phyloP scores from a whole-genome alignment of 768 basidiomycete genomes.

The Naganishia onofrii region DNA sequence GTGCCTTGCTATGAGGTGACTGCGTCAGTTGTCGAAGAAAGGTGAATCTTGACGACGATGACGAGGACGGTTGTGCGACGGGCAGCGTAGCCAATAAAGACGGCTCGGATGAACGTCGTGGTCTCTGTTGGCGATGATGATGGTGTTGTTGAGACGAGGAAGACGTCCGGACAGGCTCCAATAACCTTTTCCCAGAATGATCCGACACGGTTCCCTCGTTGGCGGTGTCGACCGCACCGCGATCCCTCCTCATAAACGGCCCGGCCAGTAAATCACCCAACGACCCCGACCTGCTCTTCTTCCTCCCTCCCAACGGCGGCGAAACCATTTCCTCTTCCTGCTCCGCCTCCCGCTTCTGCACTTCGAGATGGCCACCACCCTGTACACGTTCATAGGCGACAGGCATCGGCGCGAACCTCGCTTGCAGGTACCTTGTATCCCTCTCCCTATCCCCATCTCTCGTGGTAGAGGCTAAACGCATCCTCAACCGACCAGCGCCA shows the following conservation, averaged over 20 bases:
- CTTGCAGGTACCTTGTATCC: not conserved
- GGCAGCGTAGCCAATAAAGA: too few relatives aligned
- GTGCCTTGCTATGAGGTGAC: not conserved
- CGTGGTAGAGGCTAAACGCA: not conserved
- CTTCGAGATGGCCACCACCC: not conserved
- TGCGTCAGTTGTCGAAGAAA: constrained; percentile 1
- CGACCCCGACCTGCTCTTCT: not conserved
- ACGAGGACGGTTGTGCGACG: not conserved
- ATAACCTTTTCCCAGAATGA: too few relatives aligned
- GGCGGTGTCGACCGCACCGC: not conserved
- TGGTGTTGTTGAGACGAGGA: not conserved
- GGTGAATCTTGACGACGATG: not conserved
- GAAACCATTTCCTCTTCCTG: too few relatives aligned
- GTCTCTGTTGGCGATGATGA: too few relatives aligned
- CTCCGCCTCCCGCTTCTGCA: too few relatives aligned
- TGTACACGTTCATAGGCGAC: not conserved
- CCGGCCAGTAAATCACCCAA: not conserved
- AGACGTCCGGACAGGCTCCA: not conserved
- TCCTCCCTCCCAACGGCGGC: not conserved
- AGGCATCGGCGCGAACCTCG: constrained; percentile 18
- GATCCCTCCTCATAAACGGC: constrained; percentile 1
- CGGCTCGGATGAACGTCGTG: constrained; percentile 8
- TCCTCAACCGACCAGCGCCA: not conserved
- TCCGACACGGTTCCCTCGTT: not conserved
- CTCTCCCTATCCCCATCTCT: not conserved